These are phyloP conservation scores for Pseudoturritis turrita DNA, from an alignment of 345 rosid genomes.

Conservation along the genomic window DNA sequence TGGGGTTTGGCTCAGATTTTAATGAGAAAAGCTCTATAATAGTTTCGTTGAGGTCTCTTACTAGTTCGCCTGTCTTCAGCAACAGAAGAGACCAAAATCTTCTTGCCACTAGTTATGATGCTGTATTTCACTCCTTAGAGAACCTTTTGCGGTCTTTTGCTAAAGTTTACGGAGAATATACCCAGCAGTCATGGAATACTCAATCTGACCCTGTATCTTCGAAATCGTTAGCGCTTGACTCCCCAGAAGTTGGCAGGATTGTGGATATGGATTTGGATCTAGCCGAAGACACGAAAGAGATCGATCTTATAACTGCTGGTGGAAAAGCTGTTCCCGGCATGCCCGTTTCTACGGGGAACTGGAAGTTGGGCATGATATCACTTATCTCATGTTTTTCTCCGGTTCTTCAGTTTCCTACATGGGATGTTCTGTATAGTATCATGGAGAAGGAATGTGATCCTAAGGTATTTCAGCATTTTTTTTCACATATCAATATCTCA, in stretches of 20 bases:
- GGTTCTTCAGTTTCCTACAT: conserved; percentile 43
- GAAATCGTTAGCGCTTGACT: conserved; percentile 37
- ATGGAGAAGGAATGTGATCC: conserved; percentile 56
- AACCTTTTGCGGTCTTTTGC: conserved; percentile 56
- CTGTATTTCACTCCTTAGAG: conserved; percentile 50
- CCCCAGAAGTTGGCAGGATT: conserved; percentile 51
- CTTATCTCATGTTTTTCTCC: conserved; percentile 66
- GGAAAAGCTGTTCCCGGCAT: conserved; percentile 42
- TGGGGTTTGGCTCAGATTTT: conserved; percentile 40
- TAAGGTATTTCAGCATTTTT: conserved; percentile 46
- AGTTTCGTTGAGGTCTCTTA: conserved; percentile 59
- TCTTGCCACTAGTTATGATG: conserved; percentile 37
- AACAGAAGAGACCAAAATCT: conserved; percentile 34
- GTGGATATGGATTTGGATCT: conserved; percentile 82
- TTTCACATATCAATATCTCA: not conserved
- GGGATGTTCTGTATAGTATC: conserved; percentile 65
- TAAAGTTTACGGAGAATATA: conserved; percentile 47
- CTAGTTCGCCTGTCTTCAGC: conserved; percentile 50
- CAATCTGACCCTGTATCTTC: conserved; percentile 32
- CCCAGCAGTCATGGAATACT: conserved; percentile 37
- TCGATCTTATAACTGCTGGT: conserved; percentile 43
- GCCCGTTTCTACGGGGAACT: conserved; percentile 45
- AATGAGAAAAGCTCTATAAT: conserved; percentile 39
- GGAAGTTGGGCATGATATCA: conserved; percentile 83
- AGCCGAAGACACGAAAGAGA: conserved; percentile 50